Base-by-base conservation (phyloP, 768 basidiomycete species). In the Rhodocollybia butyracea region DNA sequence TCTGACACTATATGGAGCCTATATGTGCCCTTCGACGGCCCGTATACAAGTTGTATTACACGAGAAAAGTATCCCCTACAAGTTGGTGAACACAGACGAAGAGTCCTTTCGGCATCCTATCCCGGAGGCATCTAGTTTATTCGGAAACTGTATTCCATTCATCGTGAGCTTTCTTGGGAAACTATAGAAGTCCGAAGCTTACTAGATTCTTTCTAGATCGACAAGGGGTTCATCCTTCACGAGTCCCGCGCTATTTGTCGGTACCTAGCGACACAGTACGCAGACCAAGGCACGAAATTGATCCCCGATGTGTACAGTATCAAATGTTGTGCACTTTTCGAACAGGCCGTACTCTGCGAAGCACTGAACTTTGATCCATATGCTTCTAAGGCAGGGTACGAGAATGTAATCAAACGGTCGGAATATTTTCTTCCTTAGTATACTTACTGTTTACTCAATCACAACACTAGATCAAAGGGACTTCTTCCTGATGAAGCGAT, bases 141-240 rank as follows among this genome's bases (percentile, higher is more conserved):
- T 30, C 68, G 73, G 47, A 85, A 91, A 60, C 88, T 89, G 83
- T 60, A 72, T 85, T 26, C 84, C 85, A 2, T 80, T 76, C 64
- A 73, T 86, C 53, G 80, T 77, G 55, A 32, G 71, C 51, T 3
- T 52, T 34, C 4, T 51, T 26, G 38, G 31, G 27, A 13, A 34
- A 11, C 15, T 31, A n/a, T 8, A 26, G 22, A 31, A n/a, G 36
- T 36, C 15, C 22, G 10, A 30, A 52, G 21, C n/a, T 54, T 29
- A n/a, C 51, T 34, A 34, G 13, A 29, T 15, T 29, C n/a, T 42
- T 17, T 42, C 17, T 50, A 80, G 79, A 70, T 80, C 50, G 83
- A 85, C 24, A 81, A 82, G 41, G 84, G 84, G 4, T 81, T 86
- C 66, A 70, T 78, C 54, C 60, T 90, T 26, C 87, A 76, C 65